Evolutionary conservation across 116 monocot species (phyloP).

Genomic region (Phalaenopsis hybrid): DNA sequence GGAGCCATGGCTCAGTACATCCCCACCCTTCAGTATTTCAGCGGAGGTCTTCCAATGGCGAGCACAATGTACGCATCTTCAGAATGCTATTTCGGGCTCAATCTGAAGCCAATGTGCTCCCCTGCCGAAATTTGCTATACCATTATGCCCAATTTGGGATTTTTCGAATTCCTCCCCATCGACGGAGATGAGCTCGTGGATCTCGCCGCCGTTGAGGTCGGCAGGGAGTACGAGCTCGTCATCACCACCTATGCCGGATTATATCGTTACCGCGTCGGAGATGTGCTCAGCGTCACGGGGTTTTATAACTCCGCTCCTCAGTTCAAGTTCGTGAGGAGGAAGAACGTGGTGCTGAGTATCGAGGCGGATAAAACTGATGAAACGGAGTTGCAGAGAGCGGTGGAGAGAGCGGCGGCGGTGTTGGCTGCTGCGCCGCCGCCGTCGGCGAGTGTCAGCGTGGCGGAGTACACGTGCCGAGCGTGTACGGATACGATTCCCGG

Average conservation of each 20-base stretch:
- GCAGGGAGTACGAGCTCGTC: constrained; percentile 45
- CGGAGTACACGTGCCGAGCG: constrained; percentile 36
- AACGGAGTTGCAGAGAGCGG: constrained; percentile 39
- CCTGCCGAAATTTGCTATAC: constrained; percentile 57
- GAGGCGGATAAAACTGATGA: constrained; percentile 68
- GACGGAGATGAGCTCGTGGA: constrained; percentile 19
- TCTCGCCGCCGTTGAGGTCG: constrained; percentile 25
- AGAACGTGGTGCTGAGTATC: constrained; percentile 55
- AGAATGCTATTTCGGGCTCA: constrained; percentile 63
- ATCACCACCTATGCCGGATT: constrained; percentile 37
- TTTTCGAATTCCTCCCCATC: constrained; percentile 53
- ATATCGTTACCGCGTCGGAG: constrained; percentile 36
- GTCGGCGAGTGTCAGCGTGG: constrained; percentile 9
- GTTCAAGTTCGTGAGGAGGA: constrained; percentile 48
- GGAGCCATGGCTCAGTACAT: constrained; percentile 71
- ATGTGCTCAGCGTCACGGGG: constrained; percentile 29
- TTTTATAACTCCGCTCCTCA: constrained; percentile 55
- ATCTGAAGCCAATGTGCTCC: constrained; percentile 47
- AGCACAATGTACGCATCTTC: constrained; percentile 63
- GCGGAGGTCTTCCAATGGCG: constrained; percentile 53
- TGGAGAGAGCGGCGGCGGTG: constrained; percentile 29
- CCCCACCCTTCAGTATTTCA: constrained; percentile 42
- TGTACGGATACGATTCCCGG: constrained; percentile 33
- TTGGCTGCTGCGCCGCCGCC: not conserved
- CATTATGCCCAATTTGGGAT: constrained; percentile 66